Base-by-base conservation (phyloP, 129 eudicot genomes). In the Rutidosis leptorrhynchoides region DNA sequence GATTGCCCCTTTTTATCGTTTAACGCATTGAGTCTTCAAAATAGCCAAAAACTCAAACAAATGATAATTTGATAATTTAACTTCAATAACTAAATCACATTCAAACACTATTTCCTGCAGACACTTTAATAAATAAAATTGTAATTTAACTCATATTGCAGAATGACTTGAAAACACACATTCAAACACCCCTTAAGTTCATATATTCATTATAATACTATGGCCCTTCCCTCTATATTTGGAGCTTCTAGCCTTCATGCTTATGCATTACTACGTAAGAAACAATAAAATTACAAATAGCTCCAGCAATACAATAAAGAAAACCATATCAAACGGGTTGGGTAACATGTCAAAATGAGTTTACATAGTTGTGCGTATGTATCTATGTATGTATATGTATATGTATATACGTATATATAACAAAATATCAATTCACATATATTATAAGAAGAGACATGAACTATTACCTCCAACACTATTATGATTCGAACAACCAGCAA, bases 401-500 rank as follows among this genome's bases (percentile, higher is more conserved):
- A n/a, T n/a, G n/a, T n/a, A n/a, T n/a, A 35, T 35, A 7, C 43
- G 10, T 1, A 35, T 12, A 35, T 35, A 35, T 5, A 35, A 35
- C n/a, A n/a, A n/a, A n/a, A n/a, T n/a, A n/a, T n/a, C n/a, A n/a
- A n/a, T n/a, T n/a, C n/a, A n/a, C n/a, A n/a, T n/a, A n/a, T n/a
- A n/a, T n/a, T n/a, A 35, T 0, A 35, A 12, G n/a, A 35, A 45
- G 49, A 14, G 2, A 33, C 35, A 62, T 21, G n/a, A 67, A 16
- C 30, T n/a, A 22, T 21, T 82, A 90, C 97, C 97, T 52, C 97
- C 97, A 56, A 90, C 96, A 43, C 96, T 87, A 61, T 90, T 87
- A 81, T 87, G 96, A 73, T 90, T 90, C 19, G 97, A 90, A 77
- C 97, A 90, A 6, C 97, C 97, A 17, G 97, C 90, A 29, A 87